These are phyloP conservation scores for Pleoardoris graminearum DNA, from an alignment of 2,329 filamentous ascomycete species.

Conservation along the genomic window DNA sequence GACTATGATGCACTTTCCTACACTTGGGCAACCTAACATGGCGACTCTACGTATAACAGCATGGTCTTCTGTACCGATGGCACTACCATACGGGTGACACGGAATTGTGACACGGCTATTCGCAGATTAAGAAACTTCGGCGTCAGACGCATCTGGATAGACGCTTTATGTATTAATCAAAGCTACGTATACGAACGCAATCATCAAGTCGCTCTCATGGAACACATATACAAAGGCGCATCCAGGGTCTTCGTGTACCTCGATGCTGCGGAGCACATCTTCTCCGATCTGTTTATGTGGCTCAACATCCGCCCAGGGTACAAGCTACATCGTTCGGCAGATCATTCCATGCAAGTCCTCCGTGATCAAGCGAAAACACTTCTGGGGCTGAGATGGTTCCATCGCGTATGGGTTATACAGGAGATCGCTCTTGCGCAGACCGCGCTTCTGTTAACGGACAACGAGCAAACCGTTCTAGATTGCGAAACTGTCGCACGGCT, in stretches of 20 bases:
- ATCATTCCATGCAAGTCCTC: not conserved
- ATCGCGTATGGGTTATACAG: constrained; percentile 22
- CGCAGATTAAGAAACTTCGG: not conserved
- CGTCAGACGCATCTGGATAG: constrained; percentile 8
- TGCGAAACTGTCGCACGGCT: not conserved
- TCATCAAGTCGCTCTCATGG: constrained; percentile 15
- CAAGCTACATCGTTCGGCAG: not conserved
- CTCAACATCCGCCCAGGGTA: not conserved
- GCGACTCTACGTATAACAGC: constrained; percentile 3
- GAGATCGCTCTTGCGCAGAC: constrained; percentile 17
- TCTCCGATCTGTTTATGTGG: not conserved
- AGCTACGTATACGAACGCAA: constrained; percentile 10
- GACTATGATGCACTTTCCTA: constrained; percentile 28
- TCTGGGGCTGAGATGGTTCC: constrained; percentile 16
- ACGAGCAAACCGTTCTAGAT: constrained; percentile 1
- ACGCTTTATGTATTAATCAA: constrained; percentile 15
- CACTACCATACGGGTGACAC: constrained; percentile 6
- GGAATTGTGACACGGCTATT: constrained; percentile 16
- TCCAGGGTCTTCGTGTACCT: constrained; percentile 1
- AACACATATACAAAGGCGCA: constrained; percentile 8
- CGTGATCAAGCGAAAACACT: not conserved
- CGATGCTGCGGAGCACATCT: not conserved
- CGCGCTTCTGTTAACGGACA: constrained; percentile 9
- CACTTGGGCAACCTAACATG: constrained; percentile 19
- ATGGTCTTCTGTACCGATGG: not conserved